Conservation (phyloP, 352 stramenopile species). For the Blastocystis sp. region DNA sequence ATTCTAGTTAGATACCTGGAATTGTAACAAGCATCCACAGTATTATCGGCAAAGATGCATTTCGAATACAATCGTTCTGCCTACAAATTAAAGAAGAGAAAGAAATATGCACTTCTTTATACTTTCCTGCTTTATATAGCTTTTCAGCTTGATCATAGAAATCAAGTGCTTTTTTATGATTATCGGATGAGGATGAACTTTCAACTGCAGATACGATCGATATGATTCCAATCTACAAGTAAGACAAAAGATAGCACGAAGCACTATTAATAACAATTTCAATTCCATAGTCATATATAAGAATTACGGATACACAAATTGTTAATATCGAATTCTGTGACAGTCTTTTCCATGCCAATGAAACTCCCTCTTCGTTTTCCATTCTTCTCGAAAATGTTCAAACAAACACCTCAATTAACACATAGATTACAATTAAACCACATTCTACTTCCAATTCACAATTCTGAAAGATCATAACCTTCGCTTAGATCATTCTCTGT, state of each 20-base stretch:
- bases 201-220: neutral
- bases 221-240: neutral
- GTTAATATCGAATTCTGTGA: too few species aligned
- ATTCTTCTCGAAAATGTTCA: too few species aligned
- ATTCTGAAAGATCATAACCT: too few species aligned
- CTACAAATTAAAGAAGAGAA: neutral
- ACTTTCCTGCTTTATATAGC: conserved; percentile 11
- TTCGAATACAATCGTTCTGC: conserved; percentile 59
- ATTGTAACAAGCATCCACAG: conserved; percentile 9
- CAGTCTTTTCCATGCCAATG: too few species aligned
- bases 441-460: too few species aligned
- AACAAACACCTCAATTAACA: too few species aligned
- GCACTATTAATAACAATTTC: neutral
- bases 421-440: too few species aligned
- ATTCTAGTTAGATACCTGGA: conserved; percentile 17
- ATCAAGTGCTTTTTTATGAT: conserved; percentile 15
- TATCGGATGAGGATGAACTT: neutral
- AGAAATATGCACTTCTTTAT: neutral
- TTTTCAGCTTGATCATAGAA: neutral
- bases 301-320: too few species aligned
- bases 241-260: neutral
- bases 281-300: too few species aligned
- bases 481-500: too few species aligned
- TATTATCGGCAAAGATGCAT: conserved; percentile 41
- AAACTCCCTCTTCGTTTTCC: too few species aligned